Base-by-base conservation (phyloP, 345 rosid genomes). In the Lepidium aucheri region DNA sequence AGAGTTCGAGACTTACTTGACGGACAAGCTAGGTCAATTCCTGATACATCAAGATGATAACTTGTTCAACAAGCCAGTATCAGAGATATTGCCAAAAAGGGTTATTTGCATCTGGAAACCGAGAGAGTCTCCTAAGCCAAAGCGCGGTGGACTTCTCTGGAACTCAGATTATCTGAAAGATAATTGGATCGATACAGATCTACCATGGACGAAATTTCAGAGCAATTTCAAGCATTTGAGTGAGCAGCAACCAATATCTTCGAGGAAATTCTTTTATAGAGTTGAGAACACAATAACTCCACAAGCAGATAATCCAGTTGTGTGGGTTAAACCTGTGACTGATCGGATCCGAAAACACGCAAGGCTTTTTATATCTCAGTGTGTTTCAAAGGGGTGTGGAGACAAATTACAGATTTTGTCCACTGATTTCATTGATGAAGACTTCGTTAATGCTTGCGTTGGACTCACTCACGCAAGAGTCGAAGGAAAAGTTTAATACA, bases 61-160 rank as follows among this genome's bases (percentile, higher is more conserved):
- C 34, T 88, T 85, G 5, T 93, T 87, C 24, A 30, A 60, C 8
- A 84, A 87, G 80, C 63, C 88, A 0, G 39, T 90, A 15, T 78
- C 85, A 0, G 83, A 87, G 57, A 49, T 93, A 69, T 59, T 83
- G 68, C 98, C 98, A 0, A 84, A 84, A 76, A 78, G 96, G 52
- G 70, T 93, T 8, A 86, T 93, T 6, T 90, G 91, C 46, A 68
- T 85, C 5, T 90, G 98, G 98, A 93, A 90, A 68, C 96, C 97
- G 0, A 82, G 88, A 39, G 76, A 85, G 32, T 72, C 90, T 0
- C 76, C 89, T 1, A 77, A 75, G 58, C 94, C 94, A 0, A 74
- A 77, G 59, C 76, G 67, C 0, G 95, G 97, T 7, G 81, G 83
- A 5, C 72, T 71, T 6, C 68, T 86, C 20, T 90, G 98, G 96